Evolutionary conservation across 306 rosid genomes (phyloP).

Genomic region (Glycine tomentella): DNA sequence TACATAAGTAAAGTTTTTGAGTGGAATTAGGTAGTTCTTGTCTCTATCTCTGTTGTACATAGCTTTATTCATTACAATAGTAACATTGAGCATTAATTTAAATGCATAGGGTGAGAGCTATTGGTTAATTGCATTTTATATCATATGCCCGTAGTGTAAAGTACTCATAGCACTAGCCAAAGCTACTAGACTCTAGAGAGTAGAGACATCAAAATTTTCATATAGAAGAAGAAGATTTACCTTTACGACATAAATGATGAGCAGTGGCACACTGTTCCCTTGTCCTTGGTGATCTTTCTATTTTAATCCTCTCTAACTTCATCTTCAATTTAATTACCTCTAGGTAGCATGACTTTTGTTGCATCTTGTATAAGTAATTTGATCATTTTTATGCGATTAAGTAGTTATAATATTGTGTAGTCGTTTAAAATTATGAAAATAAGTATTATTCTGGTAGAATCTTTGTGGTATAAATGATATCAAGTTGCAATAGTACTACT

Average conservation of each 20-base stretch:
- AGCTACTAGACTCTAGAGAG: conserved; percentile 35
- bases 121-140: conserved; percentile 41
- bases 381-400: conserved; percentile 9
- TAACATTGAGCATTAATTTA: conserved; percentile 33
- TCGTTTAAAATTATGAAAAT: conserved; percentile 1
- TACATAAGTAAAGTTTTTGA: neutral
- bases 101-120: conserved; percentile 17
- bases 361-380: neutral
- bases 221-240: conserved; percentile 3
- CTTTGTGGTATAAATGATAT: conserved; percentile 41
- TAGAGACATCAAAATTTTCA: conserved; percentile 39
- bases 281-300: neutral
- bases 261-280: conserved; percentile 33
- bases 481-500: conserved; percentile 40
- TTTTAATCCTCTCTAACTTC: neutral
- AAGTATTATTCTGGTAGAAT: conserved; percentile 4
- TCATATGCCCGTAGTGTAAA: conserved; percentile 36
- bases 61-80: conserved; percentile 1
- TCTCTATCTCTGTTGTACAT: conserved; percentile 4
- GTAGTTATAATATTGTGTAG: neutral
- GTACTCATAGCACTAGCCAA: conserved; percentile 40
- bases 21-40: conserved; percentile 31
- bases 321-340: neutral
- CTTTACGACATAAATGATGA: conserved; percentile 34
- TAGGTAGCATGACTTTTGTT: neutral